phyloP scores from a whole-genome alignment of 139 green algal genomes.

The Chlorella vulgaris region DNA sequence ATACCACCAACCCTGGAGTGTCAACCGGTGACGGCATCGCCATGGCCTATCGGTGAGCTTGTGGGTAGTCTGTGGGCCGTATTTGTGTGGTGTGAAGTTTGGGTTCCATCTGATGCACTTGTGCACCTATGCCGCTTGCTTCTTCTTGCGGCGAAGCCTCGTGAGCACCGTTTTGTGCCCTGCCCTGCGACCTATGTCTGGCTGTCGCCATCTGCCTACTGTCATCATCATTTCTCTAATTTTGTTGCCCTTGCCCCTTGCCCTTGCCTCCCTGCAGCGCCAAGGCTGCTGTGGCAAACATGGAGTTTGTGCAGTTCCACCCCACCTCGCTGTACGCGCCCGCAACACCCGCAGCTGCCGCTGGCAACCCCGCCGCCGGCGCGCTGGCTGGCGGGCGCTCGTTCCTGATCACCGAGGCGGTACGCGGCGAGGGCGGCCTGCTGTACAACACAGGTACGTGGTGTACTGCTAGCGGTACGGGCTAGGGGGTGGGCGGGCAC shows the following conservation, averaged over 20 bases:
- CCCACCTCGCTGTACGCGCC: constrained; percentile 80
- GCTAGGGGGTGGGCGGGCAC: background rate
- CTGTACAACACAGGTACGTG: constrained; percentile 80
- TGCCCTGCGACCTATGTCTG: too few species aligned
- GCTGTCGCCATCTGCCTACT: background rate
- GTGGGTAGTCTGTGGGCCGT: background rate
- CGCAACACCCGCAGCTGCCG: constrained; percentile 1
- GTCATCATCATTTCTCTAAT: background rate
- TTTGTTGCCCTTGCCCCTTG: background rate
- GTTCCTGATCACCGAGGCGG: constrained; percentile 97
- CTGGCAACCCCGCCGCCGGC: background rate
- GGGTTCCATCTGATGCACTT: too few species aligned
- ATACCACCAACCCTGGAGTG: constrained; percentile 97
- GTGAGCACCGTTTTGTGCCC: too few species aligned
- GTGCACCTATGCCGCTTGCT: too few species aligned
- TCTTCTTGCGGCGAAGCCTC: too few species aligned
- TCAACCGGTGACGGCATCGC: constrained; percentile 96
- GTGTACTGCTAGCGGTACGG: background rate
- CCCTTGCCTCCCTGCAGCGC: constrained; percentile 51
- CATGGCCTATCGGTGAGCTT: constrained; percentile 76
- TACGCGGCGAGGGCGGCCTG: constrained; percentile 90
- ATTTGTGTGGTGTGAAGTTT: background rate
- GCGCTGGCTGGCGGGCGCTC: constrained; percentile 47
- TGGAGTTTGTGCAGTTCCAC: constrained; percentile 99
- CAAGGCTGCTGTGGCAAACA: constrained; percentile 83